Conservation (phyloP, 129 eudicot genomes). For the Smallanthus sonchifolius region DNA sequence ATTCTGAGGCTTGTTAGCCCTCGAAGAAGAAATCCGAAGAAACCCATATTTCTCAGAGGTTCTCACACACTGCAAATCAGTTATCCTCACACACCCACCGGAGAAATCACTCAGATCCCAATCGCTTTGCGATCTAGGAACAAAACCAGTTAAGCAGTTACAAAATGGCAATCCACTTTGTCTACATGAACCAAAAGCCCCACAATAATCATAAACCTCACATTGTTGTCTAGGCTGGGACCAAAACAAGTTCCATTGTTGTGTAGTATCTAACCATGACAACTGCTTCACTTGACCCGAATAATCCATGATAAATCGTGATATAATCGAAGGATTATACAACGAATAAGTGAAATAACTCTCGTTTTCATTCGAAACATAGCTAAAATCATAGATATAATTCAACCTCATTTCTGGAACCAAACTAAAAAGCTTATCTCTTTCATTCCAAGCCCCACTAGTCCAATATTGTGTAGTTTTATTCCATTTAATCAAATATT, state of each 20-base stretch:
- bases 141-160: conserved; percentile 45
- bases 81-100: conserved; percentile 49
- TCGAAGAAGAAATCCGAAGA: neutral
- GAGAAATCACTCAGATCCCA: conserved; percentile 48
- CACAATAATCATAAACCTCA: conserved; percentile 50
- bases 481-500: conserved; percentile 49
- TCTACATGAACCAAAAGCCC: conserved; percentile 43
- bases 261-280: conserved; percentile 30
- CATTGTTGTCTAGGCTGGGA: conserved; percentile 55
- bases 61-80: conserved; percentile 34
- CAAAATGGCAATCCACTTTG: conserved; percentile 42
- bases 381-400: conserved; percentile 44
- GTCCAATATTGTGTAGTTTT: conserved; percentile 34
- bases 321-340: conserved; percentile 24
- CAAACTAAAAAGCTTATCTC: conserved; percentile 29
- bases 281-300: conserved; percentile 45
- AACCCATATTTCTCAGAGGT: conserved; percentile 29
- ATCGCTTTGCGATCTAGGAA: conserved; percentile 14
- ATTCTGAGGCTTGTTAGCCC: conserved; percentile 15
- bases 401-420: conserved; percentile 60
- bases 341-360: conserved; percentile 47
- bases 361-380: conserved; percentile 44
- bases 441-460: conserved; percentile 48
- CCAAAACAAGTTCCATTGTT: conserved; percentile 53
- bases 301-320: conserved; percentile 48